Evolutionary conservation across 2,329 filamentous ascomycete genomes (phyloP).

Genomic region (Fusarium burgessii): DNA sequence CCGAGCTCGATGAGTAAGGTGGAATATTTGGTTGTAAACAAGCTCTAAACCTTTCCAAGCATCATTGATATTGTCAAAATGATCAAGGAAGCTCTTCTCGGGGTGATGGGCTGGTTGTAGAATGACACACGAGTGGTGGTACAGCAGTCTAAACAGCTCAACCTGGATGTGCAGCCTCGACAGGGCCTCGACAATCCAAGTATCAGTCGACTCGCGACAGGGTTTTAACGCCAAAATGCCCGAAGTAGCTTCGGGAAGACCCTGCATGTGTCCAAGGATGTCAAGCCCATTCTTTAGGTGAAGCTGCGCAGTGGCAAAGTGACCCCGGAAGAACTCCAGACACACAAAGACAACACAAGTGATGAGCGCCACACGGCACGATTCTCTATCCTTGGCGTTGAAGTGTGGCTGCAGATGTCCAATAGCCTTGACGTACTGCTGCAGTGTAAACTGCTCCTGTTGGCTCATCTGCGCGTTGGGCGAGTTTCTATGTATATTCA

Average conservation of each 20-base stretch:
- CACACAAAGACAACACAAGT: slow-evolving; percentile 41
- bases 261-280: slow-evolving; percentile 53
- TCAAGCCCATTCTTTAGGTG: slow-evolving; percentile 36
- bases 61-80: slow-evolving; percentile 30
- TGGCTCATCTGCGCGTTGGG: slow-evolving; percentile 6
- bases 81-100: not conserved
- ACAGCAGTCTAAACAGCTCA: slow-evolving; percentile 40
- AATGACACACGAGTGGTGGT: slow-evolving; percentile 27
- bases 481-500: slow-evolving; percentile 4
- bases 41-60: slow-evolving; percentile 37
- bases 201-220: slow-evolving; percentile 50
- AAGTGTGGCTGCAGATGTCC: slow-evolving; percentile 52
- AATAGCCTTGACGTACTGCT: slow-evolving; percentile 55
- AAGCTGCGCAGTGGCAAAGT: slow-evolving; percentile 36
- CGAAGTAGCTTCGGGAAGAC: slow-evolving; percentile 50
- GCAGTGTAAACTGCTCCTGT: slow-evolving; percentile 44
- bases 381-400: slow-evolving; percentile 39
- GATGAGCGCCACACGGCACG: slow-evolving; percentile 54
- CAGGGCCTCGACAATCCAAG: slow-evolving; percentile 59
- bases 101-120: slow-evolving; percentile 9
- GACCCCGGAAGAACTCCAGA: slow-evolving; percentile 35
- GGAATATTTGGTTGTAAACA: slow-evolving; percentile 41
- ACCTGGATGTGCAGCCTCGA: slow-evolving; percentile 48
- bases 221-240: slow-evolving; percentile 21
- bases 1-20: slow-evolving; percentile 30